These are phyloP conservation scores for Nitzschia inconspicua DNA, from an alignment of 108 stramenopile species.

Conservation along the genomic window DNA sequence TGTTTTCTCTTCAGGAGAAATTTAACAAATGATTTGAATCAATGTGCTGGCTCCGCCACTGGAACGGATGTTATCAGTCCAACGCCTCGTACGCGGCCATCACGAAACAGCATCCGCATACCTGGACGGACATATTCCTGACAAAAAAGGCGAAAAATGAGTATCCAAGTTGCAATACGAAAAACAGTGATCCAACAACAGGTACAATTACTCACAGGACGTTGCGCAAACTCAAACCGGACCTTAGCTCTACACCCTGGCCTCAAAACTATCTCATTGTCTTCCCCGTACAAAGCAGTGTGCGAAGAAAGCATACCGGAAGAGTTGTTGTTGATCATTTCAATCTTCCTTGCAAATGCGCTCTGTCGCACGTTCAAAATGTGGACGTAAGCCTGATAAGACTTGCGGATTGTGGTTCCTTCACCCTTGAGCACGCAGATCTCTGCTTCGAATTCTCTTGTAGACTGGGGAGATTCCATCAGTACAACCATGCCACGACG, in stretches of 20 bases:
- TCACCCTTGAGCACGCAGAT: conserved; percentile 88
- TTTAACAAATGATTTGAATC: too few relatives aligned
- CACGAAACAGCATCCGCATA: conserved; percentile 86
- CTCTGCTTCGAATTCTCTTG: conserved; percentile 85
- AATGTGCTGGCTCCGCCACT: conserved; percentile 13
- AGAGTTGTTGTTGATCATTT: conserved; percentile 70
- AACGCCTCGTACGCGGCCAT: conserved; percentile 84
- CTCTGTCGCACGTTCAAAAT: conserved; percentile 85
- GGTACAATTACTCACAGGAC: conserved; percentile 47
- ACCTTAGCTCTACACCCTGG: conserved; percentile 83
- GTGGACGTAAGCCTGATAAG: conserved; percentile 85
- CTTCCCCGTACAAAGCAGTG: conserved; percentile 46
- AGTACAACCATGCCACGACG: conserved; percentile 85
- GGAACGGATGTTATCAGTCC: conserved; percentile 60
- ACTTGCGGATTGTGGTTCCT: conserved; percentile 75
- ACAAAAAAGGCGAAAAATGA: conserved; percentile 1
- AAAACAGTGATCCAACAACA: not conserved
- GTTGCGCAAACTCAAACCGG: conserved; percentile 76
- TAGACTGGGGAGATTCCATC: conserved; percentile 60
- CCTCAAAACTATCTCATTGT: conserved; percentile 58
- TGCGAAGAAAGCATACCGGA: conserved; percentile 56
- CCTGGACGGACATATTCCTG: conserved; percentile 81
- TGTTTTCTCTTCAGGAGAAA: too few relatives aligned
- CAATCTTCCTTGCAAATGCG: conserved; percentile 74
- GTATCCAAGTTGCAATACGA: not conserved